Percentiles rank a stretch among this genome's conserved stretches.
These are phyloP conservation scores for Fusarium aywerte DNA, from an alignment of 2,329 filamentous ascomycete genomes.

Conservation along the genomic window DNA sequence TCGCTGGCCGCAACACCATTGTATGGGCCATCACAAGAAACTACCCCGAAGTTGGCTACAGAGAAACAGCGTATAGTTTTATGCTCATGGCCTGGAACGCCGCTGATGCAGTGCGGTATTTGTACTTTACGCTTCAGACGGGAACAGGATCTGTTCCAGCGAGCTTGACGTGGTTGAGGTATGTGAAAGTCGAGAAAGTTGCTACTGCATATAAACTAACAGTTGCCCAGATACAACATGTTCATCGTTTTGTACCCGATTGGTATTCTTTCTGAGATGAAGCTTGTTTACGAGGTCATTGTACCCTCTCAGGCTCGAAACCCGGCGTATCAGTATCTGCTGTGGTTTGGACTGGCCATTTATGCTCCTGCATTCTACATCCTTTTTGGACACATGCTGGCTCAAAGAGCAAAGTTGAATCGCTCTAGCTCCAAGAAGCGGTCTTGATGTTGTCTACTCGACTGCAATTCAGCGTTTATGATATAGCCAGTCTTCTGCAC, in stretches of 20 bases:
- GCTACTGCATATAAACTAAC: not conserved
- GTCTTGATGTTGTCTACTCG: not conserved
- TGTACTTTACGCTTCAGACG: conserved; percentile 35
- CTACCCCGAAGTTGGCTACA: conserved; percentile 28
- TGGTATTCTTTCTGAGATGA: conserved; percentile 34
- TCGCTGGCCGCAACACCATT: conserved; percentile 40
- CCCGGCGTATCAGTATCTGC: conserved; percentile 27
- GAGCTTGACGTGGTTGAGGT: conserved; percentile 36
- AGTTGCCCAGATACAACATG: conserved; percentile 23
- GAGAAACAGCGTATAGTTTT: conserved; percentile 28
- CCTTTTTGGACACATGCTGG: conserved; percentile 34
- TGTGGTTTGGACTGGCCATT: conserved; percentile 32
- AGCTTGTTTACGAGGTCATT: conserved; percentile 38
- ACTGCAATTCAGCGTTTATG: too few species aligned
- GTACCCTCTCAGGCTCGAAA: conserved; percentile 30
- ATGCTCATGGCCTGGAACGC: conserved; percentile 40
- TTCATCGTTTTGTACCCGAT: conserved; percentile 34
- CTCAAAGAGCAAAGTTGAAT: conserved; percentile 34
- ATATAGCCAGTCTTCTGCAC: too few species aligned
- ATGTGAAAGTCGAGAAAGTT: not conserved
- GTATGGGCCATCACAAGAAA: conserved; percentile 42
- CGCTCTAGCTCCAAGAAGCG: not conserved
- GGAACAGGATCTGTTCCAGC: conserved; percentile 15
- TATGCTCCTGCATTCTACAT: conserved; percentile 35
- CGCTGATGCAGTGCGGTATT: conserved; percentile 34